phyloP scores from a whole-genome alignment of 2,329 filamentous ascomycete species.

The Fusarium sp. region DNA sequence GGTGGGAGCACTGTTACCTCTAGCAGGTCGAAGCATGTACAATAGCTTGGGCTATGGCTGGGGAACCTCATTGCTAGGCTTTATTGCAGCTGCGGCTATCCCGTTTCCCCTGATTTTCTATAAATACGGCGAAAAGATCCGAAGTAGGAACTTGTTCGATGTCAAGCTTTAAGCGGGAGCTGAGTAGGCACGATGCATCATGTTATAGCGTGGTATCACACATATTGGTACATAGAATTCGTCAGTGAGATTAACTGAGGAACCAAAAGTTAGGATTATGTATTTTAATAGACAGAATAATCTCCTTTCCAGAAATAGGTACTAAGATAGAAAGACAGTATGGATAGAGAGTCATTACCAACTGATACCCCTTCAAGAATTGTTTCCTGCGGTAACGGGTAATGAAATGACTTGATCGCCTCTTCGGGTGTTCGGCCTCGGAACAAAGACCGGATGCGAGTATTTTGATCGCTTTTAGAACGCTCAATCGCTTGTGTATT shows the following conservation, averaged over 20 bases:
- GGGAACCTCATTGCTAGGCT: conserved; percentile 60
- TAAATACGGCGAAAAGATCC: conserved; percentile 55
- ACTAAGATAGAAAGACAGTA: neutral
- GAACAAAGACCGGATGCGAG: neutral
- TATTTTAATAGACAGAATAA: neutral
- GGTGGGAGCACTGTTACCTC: conserved; percentile 73
- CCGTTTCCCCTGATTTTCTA: conserved; percentile 57
- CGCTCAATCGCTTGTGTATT: neutral
- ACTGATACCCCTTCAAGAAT: no score
- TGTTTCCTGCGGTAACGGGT: neutral
- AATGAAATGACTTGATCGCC: neutral
- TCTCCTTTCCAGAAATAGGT: neutral
- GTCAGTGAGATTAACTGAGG: neutral
- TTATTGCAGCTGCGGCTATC: conserved; percentile 62
- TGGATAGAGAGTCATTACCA: no score
- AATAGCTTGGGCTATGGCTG: conserved; percentile 61
- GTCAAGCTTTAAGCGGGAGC: conserved; percentile 36
- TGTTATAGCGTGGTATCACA: neutral
- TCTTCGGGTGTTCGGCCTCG: neutral
- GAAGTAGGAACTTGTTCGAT: conserved; percentile 50
- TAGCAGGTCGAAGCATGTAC: conserved; percentile 65
- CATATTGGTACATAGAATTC: neutral
- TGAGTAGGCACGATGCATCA: neutral
- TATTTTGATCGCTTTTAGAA: neutral
- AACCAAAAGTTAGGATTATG: neutral